Evolutionary conservation across 2,329 filamentous ascomycete species (phyloP).

Genomic region (Metarhizium anisopliae): DNA sequence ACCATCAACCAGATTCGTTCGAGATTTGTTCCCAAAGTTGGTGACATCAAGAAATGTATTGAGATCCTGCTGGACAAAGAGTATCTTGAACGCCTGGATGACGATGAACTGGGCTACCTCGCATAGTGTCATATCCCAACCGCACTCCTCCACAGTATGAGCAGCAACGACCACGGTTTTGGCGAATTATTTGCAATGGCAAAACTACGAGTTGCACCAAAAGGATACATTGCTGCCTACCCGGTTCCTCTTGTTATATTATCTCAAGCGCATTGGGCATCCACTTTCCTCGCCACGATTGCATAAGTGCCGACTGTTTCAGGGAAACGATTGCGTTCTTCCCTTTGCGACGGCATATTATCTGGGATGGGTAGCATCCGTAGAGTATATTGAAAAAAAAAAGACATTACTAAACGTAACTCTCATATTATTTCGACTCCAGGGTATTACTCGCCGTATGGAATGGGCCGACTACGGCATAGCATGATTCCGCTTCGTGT

Average conservation of each 20-base stretch:
- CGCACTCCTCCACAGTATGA: neutral
- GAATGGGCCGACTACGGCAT: neutral
- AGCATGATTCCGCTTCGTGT: neutral
- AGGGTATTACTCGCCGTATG: neutral
- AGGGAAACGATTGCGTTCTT: neutral
- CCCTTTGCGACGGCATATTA: neutral
- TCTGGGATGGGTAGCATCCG: neutral
- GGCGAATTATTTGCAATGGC: neutral
- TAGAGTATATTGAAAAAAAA: neutral
- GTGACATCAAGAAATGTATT: slow-evolving; percentile 99
- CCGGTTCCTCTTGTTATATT: neutral
- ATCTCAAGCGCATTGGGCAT: neutral
- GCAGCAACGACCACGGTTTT: neutral
- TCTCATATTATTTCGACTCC: neutral
- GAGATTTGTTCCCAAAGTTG: slow-evolving; percentile 85
- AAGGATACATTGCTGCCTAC: neutral
- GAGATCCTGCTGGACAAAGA: slow-evolving; percentile 98
- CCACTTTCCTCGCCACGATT: neutral
- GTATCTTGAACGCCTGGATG: slow-evolving; percentile 90
- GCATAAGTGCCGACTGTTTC: neutral
- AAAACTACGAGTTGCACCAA: neutral
- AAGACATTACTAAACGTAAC: neutral
- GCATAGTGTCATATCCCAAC: slow-evolving; percentile 48
- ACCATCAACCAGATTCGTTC: slow-evolving; percentile 91
- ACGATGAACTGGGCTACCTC: slow-evolving; percentile 89